Base-by-base conservation (phyloP, 1,284 basidiomycete genomes). In the Cerioporus squamosus region DNA sequence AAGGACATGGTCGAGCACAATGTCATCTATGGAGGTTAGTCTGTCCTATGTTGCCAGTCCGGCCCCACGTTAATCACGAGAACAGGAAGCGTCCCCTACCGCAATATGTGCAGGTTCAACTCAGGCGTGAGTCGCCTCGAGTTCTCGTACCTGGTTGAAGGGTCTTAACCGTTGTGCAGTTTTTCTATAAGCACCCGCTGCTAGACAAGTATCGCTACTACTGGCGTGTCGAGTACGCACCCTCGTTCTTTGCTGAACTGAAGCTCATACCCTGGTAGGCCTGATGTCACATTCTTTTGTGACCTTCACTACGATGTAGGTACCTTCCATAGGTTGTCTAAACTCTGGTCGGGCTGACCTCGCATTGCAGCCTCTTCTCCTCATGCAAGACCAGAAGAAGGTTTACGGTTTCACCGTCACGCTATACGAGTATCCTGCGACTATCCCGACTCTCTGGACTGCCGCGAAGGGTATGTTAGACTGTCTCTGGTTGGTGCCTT, bases 41-140 rank as follows among this genome's bases (percentile, higher is more conserved):
- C 2, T 44, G 23, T 17, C 22, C 14, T 1, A 15, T 26, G 7
- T 23, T 12, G 12, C 48, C 38, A 52, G 29, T 51, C 38, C 20
- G 33, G 14, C 33, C 22, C 57, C 29, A 22, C n/a, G 29, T 55
- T 43, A 47, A 24, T 24, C 52, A 46, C 17, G 36, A n/a, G 14
- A 31, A 17, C 33, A 57, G 87, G 86, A 54, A 90, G 87, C 66
- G 79, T 90, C 15, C 80, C 87, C 80, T 94, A 94, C 69, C 87
- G 91, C 51, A 93, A 94, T 63, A 93, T 97, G 94, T 97, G 95
- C 72, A 87, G 97, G 20, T 98, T 90, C 79, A 95, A 97, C 74
- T 94, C 93, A 54, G 95, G 95, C 36, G 94, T 94, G 75, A 72
- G 86, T 77, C n/a, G n/a, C 39, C 46, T 23, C 18, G 44, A 22